Evolutionary conservation across 2,329 filamentous ascomycete genomes (phyloP).

Genomic region (Tolypocladium sp.): DNA sequence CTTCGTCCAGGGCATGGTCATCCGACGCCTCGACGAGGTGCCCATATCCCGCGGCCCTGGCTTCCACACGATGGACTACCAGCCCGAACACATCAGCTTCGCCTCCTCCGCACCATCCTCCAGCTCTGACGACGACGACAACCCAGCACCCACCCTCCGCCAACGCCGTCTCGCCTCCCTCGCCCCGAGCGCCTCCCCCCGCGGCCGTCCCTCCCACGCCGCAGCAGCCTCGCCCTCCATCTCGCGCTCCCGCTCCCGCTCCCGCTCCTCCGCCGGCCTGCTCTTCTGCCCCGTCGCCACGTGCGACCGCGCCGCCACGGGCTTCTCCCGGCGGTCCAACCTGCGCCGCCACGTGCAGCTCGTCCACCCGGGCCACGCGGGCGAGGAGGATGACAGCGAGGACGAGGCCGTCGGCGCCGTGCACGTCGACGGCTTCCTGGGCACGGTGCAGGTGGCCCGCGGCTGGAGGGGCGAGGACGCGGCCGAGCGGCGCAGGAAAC

Average conservation of each 20-base stretch:
- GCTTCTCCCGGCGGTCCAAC: slow-evolving; percentile 26
- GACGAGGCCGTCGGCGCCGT: slow-evolving; percentile 53
- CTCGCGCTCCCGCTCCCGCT: slow-evolving; percentile 16
- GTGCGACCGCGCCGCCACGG: slow-evolving; percentile 25
- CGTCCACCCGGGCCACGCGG: slow-evolving; percentile 27
- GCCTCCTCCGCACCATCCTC: slow-evolving; percentile 5
- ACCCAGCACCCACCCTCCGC: slow-evolving; percentile 17
- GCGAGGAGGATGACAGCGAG: slow-evolving; percentile 29
- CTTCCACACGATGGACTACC: slow-evolving; percentile 18
- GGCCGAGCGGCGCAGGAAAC: slow-evolving; percentile 17
- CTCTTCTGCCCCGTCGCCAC: slow-evolving; percentile 26
- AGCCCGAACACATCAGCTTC: slow-evolving; percentile 16
- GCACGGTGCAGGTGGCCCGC: slow-evolving; percentile 37
- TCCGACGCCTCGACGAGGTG: slow-evolving; percentile 43
- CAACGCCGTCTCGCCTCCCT: slow-evolving; percentile 8
- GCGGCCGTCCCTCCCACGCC: slow-evolving; percentile 1
- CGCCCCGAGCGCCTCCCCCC: slow-evolving; percentile 1
- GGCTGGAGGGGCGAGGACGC: slow-evolving; percentile 37
- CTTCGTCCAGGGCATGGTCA: slow-evolving; percentile 63
- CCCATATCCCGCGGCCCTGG: slow-evolving; percentile 12
- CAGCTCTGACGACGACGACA: slow-evolving; percentile 9
- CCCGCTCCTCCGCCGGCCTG: slow-evolving; percentile 20
- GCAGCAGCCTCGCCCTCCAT: slow-evolving; percentile 10
- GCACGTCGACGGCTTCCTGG: slow-evolving; percentile 60
- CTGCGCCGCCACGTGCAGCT: slow-evolving; percentile 27